A percentile compares a stretch with the other conserved stretches of the same genome.
phyloP scores from a whole-genome alignment of 2,329 filamentous ascomycete species.

The Alternaria atra region DNA sequence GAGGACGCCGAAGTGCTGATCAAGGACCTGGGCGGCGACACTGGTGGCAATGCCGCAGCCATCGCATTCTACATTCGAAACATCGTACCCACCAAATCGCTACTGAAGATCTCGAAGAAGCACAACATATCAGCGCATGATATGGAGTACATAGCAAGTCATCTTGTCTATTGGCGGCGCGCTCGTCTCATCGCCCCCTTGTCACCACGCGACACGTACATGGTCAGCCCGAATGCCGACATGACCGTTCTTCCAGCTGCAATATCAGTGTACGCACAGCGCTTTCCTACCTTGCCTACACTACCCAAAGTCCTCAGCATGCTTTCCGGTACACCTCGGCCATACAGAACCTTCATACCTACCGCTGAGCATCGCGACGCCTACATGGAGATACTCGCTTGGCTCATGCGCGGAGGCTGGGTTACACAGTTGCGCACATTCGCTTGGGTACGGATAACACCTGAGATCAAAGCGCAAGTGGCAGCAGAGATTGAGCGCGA shows the following conservation, averaged over 20 bases:
- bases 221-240: constrained; percentile 90
- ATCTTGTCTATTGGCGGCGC: constrained; percentile 95
- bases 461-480: constrained; percentile 83
- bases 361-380: constrained; percentile 85
- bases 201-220: constrained; percentile 88
- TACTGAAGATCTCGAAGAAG: constrained; percentile 77
- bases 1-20: constrained; percentile 84
- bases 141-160: constrained; percentile 86
- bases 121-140: constrained; percentile 79
- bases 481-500: constrained; percentile 71
- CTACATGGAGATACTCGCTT: constrained; percentile 91
- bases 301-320: constrained; percentile 87
- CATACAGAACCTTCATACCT: constrained; percentile 84
- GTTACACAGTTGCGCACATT: constrained; percentile 93
- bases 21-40: constrained; percentile 71
- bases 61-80: constrained; percentile 77
- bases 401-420: constrained; percentile 92
- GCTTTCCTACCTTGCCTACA: constrained; percentile 84
- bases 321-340: constrained; percentile 80
- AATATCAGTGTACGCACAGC: constrained; percentile 74
- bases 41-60: constrained; percentile 76
- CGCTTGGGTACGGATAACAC: constrained; percentile 84
- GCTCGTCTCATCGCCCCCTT: constrained; percentile 91
- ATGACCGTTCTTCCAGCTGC: constrained; percentile 74
- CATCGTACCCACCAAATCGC: constrained; percentile 67